phyloP scores from a whole-genome alignment of 2,329 filamentous ascomycete species.

The Helotiales sp. region DNA sequence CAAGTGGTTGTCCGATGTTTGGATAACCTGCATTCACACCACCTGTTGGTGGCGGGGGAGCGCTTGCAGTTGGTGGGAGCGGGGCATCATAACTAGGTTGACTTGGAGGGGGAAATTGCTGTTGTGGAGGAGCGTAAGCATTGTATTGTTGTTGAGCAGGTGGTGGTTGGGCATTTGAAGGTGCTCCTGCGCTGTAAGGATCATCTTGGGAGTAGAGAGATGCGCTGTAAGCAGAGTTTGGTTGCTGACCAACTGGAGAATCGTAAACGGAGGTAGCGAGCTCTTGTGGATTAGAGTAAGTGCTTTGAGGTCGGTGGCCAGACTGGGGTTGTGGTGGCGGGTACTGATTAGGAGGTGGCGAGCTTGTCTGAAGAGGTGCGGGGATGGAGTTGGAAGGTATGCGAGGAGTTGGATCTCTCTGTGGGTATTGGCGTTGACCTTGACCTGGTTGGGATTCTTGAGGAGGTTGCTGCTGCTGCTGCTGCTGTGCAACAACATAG shows the following conservation, averaged over 20 bases:
- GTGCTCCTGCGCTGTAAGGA: conserved; percentile 33
- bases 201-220: conserved; percentile 42
- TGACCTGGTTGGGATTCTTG: conserved; percentile 44
- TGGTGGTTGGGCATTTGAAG: conserved; percentile 32
- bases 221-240: conserved; percentile 43
- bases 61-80: conserved; percentile 39
- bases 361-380: conserved; percentile 56
- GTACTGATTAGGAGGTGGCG: conserved; percentile 56
- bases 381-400: conserved; percentile 53
- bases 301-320: conserved; percentile 66
- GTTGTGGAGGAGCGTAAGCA: conserved; percentile 38
- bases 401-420: conserved; percentile 56
- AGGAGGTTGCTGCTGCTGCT: conserved; percentile 41
- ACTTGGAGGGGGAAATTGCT: conserved; percentile 31
- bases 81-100: conserved; percentile 37
- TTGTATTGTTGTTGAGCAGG: conserved; percentile 40
- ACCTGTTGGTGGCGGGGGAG: conserved; percentile 34
- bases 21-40: conserved; percentile 35
- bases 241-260: conserved; percentile 64
- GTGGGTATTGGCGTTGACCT: conserved; percentile 51
- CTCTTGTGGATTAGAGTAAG: conserved; percentile 76
- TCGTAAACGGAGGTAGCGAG: conserved; percentile 79
- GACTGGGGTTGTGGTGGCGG: conserved; percentile 50
- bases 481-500: conserved; percentile 59
- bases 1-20: conserved; percentile 49